Base-by-base conservation (phyloP, 2,329 filamentous ascomycete species). In the Cercospora zeae-maydis region DNA sequence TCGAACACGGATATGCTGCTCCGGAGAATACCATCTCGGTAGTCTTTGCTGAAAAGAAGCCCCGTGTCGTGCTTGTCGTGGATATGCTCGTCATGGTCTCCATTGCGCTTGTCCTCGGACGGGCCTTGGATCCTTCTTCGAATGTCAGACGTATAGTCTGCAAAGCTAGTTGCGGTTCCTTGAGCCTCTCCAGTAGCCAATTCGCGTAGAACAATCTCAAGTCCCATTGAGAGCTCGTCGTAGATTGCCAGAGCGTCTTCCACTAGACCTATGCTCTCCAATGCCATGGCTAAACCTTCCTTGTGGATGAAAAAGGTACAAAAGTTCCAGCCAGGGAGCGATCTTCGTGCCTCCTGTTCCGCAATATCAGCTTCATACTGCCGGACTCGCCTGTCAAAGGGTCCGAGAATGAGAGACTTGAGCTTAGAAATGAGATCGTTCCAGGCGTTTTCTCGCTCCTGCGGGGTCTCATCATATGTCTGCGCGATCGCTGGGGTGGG, bases 251-350 rank as follows among this genome's bases (percentile, higher is more conserved):
- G 79, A 2, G 95, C 93, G 81, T 99, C 95, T 73, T 99, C 95
- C 8, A 97, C 91, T 9, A 99, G 81, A 0, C 96, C 96, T 2
- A 98, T 93, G 73, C 91, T 98, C 76, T 99, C 96, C 69, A 99
- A 96, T 0, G 93, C 96, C 68, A 91, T 85, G 1, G 95, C 93
- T 36, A 99, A 80, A 0, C 95, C 95, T 76, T 99, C 95, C 73
- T 99, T 99, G 8, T 99, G 82, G 14, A 99, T 93, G 75, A 99
- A 99, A 75, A 99, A 99, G 0, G 95, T 99, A 77, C 95, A 98
- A 74, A 99, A 99, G 73, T 99, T 99, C 95, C 95, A 99, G 0
- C 95, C 95, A 0, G 95, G 95, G 16, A 99, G 79, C 34, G 82
- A 88, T 52, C 93, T 85, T 75, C 98, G 93, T 0, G 88, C 85